Evolutionary conservation across 2,329 filamentous ascomycete genomes (phyloP), one percentile per base, ranked within the genome.

Genomic region (Neonectria magnoliae): DNA sequence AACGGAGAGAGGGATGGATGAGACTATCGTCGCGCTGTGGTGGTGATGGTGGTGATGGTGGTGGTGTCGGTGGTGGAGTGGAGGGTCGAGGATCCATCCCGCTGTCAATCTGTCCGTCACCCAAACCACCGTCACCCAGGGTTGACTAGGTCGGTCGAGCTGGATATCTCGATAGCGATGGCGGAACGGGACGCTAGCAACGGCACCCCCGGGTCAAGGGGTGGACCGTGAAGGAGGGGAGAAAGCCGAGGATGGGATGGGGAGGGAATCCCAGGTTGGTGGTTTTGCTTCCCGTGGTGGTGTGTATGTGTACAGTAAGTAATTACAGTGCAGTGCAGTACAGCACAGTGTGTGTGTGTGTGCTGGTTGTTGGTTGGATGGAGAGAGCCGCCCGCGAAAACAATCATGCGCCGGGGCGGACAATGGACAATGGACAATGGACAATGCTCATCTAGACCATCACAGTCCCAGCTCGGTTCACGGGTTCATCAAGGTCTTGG

Each of bases 11-110:
- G 27, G 44, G 13, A 22, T 10, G 20, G 47, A 48, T 57, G 60
- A 62, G 50, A 63, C 48, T 50, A 63, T 59, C 55, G 60, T 63
- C n/a, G 50, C 48, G 51, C 31, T 44, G 38, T 20, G 38, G 38
- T 42, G 38, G n/a, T 48, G 54, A 27, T 48, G 57, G 41, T 47
- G 22, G 29, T 51, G 42, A 31, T 54, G 27, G 41, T 38, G 33
- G 47, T 48, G 58, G 58, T 48, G 54, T 31, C 27, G 29, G 10
- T 29, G 27, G 31, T 50, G 27, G 47, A 36, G 13, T 36, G 47
- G 47, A 36, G 13, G 14, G 47, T 18, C 27, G 27, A 50, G 27
- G 27, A 20, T 38, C 36, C 36, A 50, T 50, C 47, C 27, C 47
- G 47, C 47, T 50, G 47, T 50, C 47, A 38, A 13, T 16, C 36